phyloP scores from a whole-genome alignment of 495 filamentous ascomycete species.

The Paragyromitra xinjiangensis region DNA sequence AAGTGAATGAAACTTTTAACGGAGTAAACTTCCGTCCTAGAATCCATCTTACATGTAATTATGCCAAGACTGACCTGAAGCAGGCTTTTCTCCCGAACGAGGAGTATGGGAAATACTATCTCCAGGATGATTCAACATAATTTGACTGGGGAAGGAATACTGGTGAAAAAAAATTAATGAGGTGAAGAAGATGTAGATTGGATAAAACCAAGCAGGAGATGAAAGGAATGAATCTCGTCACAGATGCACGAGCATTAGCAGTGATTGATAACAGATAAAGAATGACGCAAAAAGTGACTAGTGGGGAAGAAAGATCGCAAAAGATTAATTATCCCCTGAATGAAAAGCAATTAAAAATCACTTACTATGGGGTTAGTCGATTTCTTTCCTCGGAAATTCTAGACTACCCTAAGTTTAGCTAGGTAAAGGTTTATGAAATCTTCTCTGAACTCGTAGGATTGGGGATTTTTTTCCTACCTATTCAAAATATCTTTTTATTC shows the following conservation, averaged over 20 bases:
- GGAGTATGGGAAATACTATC: not conserved
- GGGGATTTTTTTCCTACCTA: no score
- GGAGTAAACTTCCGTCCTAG: not conserved
- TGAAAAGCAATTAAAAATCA: no score
- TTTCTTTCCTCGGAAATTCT: not conserved
- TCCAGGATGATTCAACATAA: constrained; percentile 2
- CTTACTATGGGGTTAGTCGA: not conserved
- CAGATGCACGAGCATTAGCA: not conserved
- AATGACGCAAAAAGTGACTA: no score
- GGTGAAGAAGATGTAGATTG: not conserved
- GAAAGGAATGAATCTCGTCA: not conserved
- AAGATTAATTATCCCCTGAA: no score
- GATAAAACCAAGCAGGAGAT: not conserved
- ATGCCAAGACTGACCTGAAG: constrained; percentile 29
- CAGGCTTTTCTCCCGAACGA: not conserved
- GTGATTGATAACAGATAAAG: not conserved
- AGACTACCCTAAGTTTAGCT: not conserved
- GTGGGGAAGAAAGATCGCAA: no score
- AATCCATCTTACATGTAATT: not conserved
- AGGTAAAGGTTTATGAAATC: not conserved
- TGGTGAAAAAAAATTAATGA: not conserved
- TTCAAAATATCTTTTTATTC: no score
- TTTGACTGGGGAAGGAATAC: not conserved
- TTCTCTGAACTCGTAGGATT: not conserved
- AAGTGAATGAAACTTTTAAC: not conserved